Base-by-base conservation (phyloP, 2,329 filamentous ascomycete species). In the Phyllosticta citrichinensis region DNA sequence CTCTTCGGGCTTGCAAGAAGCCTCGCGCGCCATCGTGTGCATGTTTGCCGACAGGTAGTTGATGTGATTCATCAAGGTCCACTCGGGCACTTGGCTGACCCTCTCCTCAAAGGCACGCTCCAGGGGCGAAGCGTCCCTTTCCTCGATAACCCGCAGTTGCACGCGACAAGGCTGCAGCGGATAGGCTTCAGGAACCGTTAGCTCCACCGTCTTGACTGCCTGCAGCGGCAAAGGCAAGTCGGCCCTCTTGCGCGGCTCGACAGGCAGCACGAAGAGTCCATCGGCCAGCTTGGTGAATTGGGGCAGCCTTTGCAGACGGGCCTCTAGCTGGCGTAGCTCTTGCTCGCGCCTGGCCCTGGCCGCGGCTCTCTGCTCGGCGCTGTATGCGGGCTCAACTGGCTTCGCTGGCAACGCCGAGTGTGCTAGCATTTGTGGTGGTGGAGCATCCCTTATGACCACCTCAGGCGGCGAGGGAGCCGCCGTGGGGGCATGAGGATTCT, bases 1-100 rank as follows among this genome's bases (percentile, higher is more conserved):
- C 51, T 51, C 22, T 20, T 60, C 58, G 52, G 52, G 24, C 52
- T 6, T 27, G 27, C 17, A 27, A 30, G 52, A 9, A 17, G 56
- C 24, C 25, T 57, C 51, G 50, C 55, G 84, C 80, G 84, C 85
- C 68, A 93, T 77, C 2, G 76, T 73, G 67, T 89, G 84, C 64
- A 92, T 80, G 66, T 89, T 89, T 69, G 87, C 84, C 2, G 84
- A 80, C 8, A 93, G 75, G 67, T 87, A 89, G 69, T 93, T 93
- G 66, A 93, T 72, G 66, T 89, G 87, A 62, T 83, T 87, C 75
- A 88, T 87, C 60, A 94, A 73, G 10, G 81, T 86, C 75, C 86
- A 78, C 52, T 85, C 79, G 50, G 77, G 78, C 66, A 84, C 81
- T 58, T 83, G 77, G 25, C 73, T 74, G 17, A 82, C 80, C 70